A percentile compares a stretch with the other conserved stretches of the same genome.
These are phyloP conservation scores for Phaeosphaeria sp. DNA, from an alignment of 2,329 filamentous ascomycete genomes.

Conservation along the genomic window DNA sequence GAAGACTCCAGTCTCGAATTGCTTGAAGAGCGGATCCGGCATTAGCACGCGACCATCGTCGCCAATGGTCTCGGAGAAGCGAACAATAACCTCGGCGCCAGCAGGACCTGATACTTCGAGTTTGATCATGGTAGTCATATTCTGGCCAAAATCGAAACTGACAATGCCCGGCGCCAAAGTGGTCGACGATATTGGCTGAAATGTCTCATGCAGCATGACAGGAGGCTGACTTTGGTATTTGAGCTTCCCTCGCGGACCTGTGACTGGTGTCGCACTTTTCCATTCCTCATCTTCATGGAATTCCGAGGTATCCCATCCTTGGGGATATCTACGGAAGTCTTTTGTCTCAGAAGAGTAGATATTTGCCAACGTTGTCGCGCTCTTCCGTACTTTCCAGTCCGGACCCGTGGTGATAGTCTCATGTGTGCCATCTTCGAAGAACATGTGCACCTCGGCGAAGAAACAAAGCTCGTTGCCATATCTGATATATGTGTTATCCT, in stretches of 20 bases:
- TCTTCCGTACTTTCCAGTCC: constrained; percentile 49
- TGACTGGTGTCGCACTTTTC: constrained; percentile 47
- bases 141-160: constrained; percentile 44
- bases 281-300: constrained; percentile 39
- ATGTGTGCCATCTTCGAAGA: constrained; percentile 47
- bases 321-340: constrained; percentile 45
- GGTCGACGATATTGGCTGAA: constrained; percentile 34
- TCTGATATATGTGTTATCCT: constrained; percentile 50
- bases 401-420: constrained; percentile 48
- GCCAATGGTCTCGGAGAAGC: constrained; percentile 41
- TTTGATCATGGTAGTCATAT: constrained; percentile 43
- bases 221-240: constrained; percentile 52
- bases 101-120: constrained; percentile 32
- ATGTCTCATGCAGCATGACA: constrained; percentile 47
- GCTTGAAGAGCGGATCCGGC: constrained; percentile 51
- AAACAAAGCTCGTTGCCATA: constrained; percentile 50
- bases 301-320: constrained; percentile 42
- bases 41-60: constrained; percentile 47
- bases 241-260: constrained; percentile 49
- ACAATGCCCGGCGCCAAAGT: constrained; percentile 30
- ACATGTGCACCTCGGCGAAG: constrained; percentile 50
- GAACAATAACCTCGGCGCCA: constrained; percentile 38
- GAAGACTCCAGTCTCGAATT: constrained; percentile 50
- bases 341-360: constrained; percentile 53
- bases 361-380: constrained; percentile 50